Percentiles rank a stretch among this genome's conserved stretches.
phyloP scores from a whole-genome alignment of 768 basidiomycete genomes.

The Mycena filopes region DNA sequence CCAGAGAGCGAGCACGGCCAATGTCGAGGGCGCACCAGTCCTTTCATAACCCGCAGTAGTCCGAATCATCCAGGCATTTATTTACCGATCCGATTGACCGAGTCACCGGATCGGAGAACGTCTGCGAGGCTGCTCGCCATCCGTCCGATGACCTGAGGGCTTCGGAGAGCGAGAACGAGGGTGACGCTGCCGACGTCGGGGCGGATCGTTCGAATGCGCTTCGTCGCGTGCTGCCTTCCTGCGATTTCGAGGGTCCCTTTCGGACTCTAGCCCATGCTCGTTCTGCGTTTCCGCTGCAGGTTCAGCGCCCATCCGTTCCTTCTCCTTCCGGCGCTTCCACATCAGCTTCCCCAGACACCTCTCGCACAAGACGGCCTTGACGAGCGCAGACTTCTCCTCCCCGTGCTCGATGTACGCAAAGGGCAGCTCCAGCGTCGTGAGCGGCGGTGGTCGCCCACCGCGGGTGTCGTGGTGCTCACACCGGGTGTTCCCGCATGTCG shows the following conservation, averaged over 20 bases:
- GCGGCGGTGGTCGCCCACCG: conserved; percentile 38
- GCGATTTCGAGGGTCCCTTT: not conserved
- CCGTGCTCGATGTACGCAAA: conserved; percentile 90
- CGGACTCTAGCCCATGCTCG: not conserved
- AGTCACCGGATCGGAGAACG: conserved; percentile 11
- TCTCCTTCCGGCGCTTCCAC: conserved; percentile 84
- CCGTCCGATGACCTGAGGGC: too few relatives aligned
- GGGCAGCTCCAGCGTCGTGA: conserved; percentile 88
- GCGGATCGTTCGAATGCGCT: conserved; percentile 2
- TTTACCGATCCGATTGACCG: too few relatives aligned
- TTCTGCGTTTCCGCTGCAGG: conserved; percentile 17
- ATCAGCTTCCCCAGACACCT: conserved; percentile 85
- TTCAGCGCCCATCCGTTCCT: conserved; percentile 40
- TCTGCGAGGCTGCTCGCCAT: conserved; percentile 12
- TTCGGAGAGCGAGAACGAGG: conserved; percentile 53
- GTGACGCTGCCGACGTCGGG: conserved; percentile 36
- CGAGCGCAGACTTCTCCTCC: conserved; percentile 79
- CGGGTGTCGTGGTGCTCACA: conserved; percentile 71
- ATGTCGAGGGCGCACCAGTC: too few relatives aligned
- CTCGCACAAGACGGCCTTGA: conserved; percentile 89
- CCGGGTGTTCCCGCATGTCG: conserved; percentile 89
- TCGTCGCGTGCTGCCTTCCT: conserved; percentile 4
- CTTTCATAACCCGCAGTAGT: too few relatives aligned
- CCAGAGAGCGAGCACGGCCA: too few relatives aligned
- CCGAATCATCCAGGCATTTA: too few relatives aligned